These are phyloP conservation scores for Alternaria sp. DNA, from an alignment of 2,329 filamentous ascomycete species.

Conservation along the genomic window DNA sequence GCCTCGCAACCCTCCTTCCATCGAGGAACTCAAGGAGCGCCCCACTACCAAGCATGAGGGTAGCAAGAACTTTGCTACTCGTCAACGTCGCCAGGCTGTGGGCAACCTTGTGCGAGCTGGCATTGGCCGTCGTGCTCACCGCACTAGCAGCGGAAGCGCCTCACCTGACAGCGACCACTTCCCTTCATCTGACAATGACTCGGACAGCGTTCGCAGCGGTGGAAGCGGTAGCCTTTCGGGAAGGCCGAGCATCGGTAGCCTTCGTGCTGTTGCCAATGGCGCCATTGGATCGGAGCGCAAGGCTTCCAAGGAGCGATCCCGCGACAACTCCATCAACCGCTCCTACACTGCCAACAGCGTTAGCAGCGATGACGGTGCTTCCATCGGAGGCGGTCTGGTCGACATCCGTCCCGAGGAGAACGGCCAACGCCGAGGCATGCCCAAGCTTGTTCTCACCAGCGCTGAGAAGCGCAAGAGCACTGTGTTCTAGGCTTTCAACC, in stretches of 20 bases:
- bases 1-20: slow-evolving; percentile 87
- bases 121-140: slow-evolving; percentile 78
- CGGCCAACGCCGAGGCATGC: slow-evolving; percentile 76
- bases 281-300: slow-evolving; percentile 90
- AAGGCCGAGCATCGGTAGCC: slow-evolving; percentile 76
- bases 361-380: slow-evolving; percentile 68
- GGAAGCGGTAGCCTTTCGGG: slow-evolving; percentile 85
- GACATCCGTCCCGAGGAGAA: slow-evolving; percentile 63
- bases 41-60: slow-evolving; percentile 94
- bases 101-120: slow-evolving; percentile 92
- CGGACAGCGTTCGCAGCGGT: slow-evolving; percentile 60
- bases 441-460: slow-evolving; percentile 86
- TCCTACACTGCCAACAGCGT: slow-evolving; percentile 70
- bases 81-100: slow-evolving; percentile 90
- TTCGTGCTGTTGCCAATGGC: slow-evolving; percentile 79
- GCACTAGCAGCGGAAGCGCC: slow-evolving; percentile 77
- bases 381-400: slow-evolving; percentile 65
- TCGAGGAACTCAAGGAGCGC: slow-evolving; percentile 89
- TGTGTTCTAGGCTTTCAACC: slow-evolving; percentile 59
- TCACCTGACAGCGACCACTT: slow-evolving; percentile 90
- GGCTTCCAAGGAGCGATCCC: slow-evolving; percentile 53
- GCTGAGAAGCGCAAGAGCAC: slow-evolving; percentile 89
- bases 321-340: slow-evolving; percentile 49
- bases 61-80: slow-evolving; percentile 95
- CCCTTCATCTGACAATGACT: slow-evolving; percentile 73